Conservation (phyloP, 2,329 filamentous ascomycete genomes). For the Curvularia eragrostidis region DNA sequence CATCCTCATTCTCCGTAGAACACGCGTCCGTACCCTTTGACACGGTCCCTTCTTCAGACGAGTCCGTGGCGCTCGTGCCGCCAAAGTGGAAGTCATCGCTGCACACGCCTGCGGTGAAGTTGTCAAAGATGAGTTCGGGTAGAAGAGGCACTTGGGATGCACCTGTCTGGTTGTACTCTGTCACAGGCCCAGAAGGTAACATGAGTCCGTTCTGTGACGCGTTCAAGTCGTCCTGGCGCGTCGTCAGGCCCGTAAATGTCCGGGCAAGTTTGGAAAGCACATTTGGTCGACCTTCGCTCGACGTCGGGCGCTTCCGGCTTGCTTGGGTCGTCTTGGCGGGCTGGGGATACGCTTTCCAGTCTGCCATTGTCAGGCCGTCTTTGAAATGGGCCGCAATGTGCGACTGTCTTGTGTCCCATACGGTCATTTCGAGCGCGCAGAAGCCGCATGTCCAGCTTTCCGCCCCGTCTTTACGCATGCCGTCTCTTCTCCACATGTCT, state of each 20-base stretch:
- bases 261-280: slow-evolving; percentile 11
- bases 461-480: slow-evolving; percentile 15
- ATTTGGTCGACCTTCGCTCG: slow-evolving; percentile 6
- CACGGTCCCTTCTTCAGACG: not conserved
- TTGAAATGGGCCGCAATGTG: slow-evolving; percentile 47
- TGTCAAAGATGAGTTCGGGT: not conserved
- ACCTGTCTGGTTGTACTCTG: not conserved
- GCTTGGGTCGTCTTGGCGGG: not conserved
- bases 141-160: not conserved
- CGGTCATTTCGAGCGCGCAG: slow-evolving; percentile 31
- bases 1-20: not conserved
- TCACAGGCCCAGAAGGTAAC: not conserved
- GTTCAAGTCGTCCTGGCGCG: not conserved
- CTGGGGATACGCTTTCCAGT: slow-evolving; percentile 25
- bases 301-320: slow-evolving; percentile 10
- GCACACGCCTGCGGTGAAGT: not conserved
- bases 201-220: not conserved
- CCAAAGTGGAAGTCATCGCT: not conserved
- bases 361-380: slow-evolving; percentile 38
- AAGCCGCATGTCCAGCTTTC: slow-evolving; percentile 44
- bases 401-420: slow-evolving; percentile 40
- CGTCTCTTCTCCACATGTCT: slow-evolving; percentile 39
- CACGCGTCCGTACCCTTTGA: not conserved
- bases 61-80: not conserved
- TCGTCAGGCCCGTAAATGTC: slow-evolving; percentile 4